Evolutionary conservation across 495 filamentous ascomycete genomes (phyloP), one percentile per base, ranked within the genome.

Genomic region (Astrothelium subdiscretum): DNA sequence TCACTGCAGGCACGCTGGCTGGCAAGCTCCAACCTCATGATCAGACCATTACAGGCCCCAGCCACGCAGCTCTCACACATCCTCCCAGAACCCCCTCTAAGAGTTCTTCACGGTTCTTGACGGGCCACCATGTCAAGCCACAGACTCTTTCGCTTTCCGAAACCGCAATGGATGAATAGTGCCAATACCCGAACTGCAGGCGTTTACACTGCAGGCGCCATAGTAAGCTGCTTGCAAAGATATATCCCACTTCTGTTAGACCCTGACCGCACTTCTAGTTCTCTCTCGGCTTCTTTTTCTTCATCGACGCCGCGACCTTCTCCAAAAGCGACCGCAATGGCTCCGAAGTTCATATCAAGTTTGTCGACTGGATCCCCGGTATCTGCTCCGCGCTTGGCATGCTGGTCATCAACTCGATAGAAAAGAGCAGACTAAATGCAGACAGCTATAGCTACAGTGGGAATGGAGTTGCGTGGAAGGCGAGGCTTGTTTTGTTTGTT

Each of bases 401-500:
- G 95, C 87, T 97, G 8, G 91, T 97, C 63, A 97, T 99, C 83
- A 99, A 97, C 80, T 89, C 85, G 62, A 96, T 99, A 67, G 95
- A 99, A 73, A 97, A 97, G 79, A 82, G 85, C 13, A 80, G 91
- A 22, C 77, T 99, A 68, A 87, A 85, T 62, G 87, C 87, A 48
- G 94, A 97, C 74, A 87, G 80, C 67, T 97, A 89, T 75, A 87
- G 82, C 67, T 97, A 98, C 72, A 86, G 81, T 32, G 92, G 95
- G 0, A 83, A 78, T 35, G 89, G 90, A 1, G 92, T 97, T 40
- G 90, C 92, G 13, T 97, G 94, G 94, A 97, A 96, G 78, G 95
- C 95, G 48, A 81, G 89, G 62, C 85, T 97, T 70, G 91, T 99
- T 66, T 79, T 99, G 60, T 99, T 99, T 74, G 76, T 97, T 59